Conservation (phyloP, 2,329 filamentous ascomycete species). For the Paracoccidioides lutzii region DNA sequence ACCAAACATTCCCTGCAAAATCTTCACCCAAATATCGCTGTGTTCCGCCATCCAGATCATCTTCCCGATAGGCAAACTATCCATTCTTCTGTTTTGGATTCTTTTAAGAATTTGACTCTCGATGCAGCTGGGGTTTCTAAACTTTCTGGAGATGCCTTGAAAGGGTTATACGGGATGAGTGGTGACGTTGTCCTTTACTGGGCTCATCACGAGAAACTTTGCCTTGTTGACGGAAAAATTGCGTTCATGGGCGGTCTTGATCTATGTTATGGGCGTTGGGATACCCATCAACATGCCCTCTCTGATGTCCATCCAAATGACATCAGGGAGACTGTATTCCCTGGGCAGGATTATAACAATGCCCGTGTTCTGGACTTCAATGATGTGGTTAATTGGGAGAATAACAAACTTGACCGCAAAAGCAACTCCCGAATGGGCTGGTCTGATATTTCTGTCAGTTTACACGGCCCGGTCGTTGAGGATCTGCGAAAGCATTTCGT, state of each 20-base stretch:
- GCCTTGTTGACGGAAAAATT: slow-evolving; percentile 80
- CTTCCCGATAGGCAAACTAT: slow-evolving; percentile 58
- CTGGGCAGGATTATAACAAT: slow-evolving; percentile 96
- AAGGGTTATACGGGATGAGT: slow-evolving; percentile 67
- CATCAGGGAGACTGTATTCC: slow-evolving; percentile 69
- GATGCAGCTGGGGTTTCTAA: slow-evolving; percentile 46
- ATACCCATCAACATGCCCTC: slow-evolving; percentile 69
- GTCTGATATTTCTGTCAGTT: slow-evolving; percentile 88
- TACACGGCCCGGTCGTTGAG: slow-evolving; percentile 80
- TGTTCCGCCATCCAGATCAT: slow-evolving; percentile 87
- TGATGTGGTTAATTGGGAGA: slow-evolving; percentile 79
- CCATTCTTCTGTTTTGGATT: slow-evolving; percentile 43
- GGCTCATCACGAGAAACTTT: slow-evolving; percentile 95
- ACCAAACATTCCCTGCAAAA: slow-evolving; percentile 94
- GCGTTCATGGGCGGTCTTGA: slow-evolving; percentile 93
- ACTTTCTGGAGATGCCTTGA: slow-evolving; percentile 58
- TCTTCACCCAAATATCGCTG: slow-evolving; percentile 84
- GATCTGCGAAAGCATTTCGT: slow-evolving; percentile 95
- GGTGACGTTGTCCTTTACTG: slow-evolving; percentile 91
- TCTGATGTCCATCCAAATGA: slow-evolving; percentile 68
- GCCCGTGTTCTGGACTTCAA: slow-evolving; percentile 94
- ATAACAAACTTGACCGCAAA: slow-evolving; percentile 81
- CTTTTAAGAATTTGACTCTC: slow-evolving; percentile 43
- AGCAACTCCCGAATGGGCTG: slow-evolving; percentile 94
- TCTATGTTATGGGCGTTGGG: slow-evolving; percentile 92